Base-by-base conservation (phyloP, 2,329 filamentous ascomycete genomes). In the Fusarium siculi region DNA sequence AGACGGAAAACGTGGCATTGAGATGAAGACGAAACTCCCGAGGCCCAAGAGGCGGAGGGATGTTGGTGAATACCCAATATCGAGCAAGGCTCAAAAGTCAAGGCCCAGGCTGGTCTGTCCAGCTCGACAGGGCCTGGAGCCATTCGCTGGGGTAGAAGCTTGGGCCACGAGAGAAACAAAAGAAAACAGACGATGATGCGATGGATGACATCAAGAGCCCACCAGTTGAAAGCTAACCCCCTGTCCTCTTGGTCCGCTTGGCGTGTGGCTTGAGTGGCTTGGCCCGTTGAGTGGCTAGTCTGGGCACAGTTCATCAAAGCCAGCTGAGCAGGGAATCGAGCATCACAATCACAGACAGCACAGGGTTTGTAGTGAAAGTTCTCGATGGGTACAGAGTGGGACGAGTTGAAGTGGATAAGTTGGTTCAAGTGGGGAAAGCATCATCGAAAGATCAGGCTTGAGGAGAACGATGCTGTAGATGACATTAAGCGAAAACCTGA, bases 191-290 rank as follows among this genome's bases (percentile, higher is more conserved):
- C 40, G 42, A 77, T 58, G 71, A 73, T 70, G 64, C 63, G 72
- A 66, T 76, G 70, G 58, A 78, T 78, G 76, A 78, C 76, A 78
- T 78, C 75, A 78, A 70, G 42, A 53, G 46, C 60, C 66, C 49
- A 55, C 62, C 50, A 47, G 61, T 62, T 71, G 58, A 63, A 61
- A 63, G 63, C 57, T 28, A 61, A 56, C 58, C 64, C 70, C 61
- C 72, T 70, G 59, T 55, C 66, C 66, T 34, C 54, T 70, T 67
- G 60, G 65, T 62, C 74, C 70, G 49, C 55, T 70, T 68, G 60
- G 59, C 47, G 11, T 73, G 72, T 75, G 74, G 74, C 72, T 73
- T 64, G 59, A 52, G 56, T 74, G 68, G 71, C 74, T 77, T 55
- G 64, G 40, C 40, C 49, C 32, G 42, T 66, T 65, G 49, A 57